Base-by-base conservation (phyloP, 1,284 basidiomycete species). In the Agroathelia rolfsii region DNA sequence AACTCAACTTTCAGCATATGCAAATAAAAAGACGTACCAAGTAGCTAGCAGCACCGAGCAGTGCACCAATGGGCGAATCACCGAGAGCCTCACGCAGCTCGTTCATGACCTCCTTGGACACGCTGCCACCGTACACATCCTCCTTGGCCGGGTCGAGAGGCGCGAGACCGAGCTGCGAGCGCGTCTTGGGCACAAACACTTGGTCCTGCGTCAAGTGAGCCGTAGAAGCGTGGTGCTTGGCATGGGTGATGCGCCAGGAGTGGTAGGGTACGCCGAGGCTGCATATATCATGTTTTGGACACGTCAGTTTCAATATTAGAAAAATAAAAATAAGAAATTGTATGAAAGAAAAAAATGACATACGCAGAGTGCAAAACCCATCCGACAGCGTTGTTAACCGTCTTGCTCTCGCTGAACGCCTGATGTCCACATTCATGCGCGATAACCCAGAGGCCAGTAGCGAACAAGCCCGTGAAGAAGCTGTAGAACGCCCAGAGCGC, bases 211-310 rank as follows among this genome's bases (percentile, higher is more conserved):
- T 90, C 69, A 96, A 74, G 61, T 97, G 93, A 22, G 75, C 72
- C 67, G 71, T 69, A 0, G 65, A 69, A 5, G 63, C 66, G 39
- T 69, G 66, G 40, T 67, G 62, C 26, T 51, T 59, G 43, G 77
- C 90, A 58, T 98, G 94, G 3, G 84, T 87, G 56, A 98, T 93
- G 42, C 92, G 75, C 95, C 95, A 98, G 14, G 90, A 89, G 57
- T 98, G 93, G 64, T 93, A 98, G 7, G 95, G 94, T 10, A 98
- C 94, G 34, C 95, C 81, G 31, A 98, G 75, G 37, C 82, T 86
- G 41, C 23, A 35, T 41, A n/a, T n/a, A n/a, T n/a, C n/a, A n/a
- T n/a, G n/a, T n/a, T n/a, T n/a, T n/a, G n/a, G n/a, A n/a, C n/a
- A n/a, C n/a, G n/a, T n/a, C n/a, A n/a, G n/a, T n/a, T n/a, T n/a